Conservation (phyloP, 2,329 filamentous ascomycete genomes). For the Fusarium cicatricum region DNA sequence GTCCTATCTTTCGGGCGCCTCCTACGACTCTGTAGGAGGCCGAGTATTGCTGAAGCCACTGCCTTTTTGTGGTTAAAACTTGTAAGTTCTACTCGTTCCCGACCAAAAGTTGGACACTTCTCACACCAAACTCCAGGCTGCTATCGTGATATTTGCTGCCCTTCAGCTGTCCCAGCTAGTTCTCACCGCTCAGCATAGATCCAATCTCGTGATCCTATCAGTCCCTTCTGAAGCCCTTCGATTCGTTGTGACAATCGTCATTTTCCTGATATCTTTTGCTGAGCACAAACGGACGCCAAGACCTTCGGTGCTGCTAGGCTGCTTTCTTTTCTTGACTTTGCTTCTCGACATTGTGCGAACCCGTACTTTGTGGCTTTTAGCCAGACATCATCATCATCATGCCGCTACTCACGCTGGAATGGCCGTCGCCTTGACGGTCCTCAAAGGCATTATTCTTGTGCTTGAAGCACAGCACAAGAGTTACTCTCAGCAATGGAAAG, state of each 20-base stretch:
- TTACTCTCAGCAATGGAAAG: neutral
- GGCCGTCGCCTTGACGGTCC: neutral
- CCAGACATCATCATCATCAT: neutral
- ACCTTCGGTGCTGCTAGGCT: neutral
- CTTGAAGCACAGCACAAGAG: conserved; percentile 7
- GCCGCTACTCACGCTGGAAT: neutral
- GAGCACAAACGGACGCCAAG: conserved; percentile 1
- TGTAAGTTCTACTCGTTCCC: neutral
- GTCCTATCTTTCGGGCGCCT: conserved; percentile 1
- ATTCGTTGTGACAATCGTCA: neutral
- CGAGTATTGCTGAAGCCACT: neutral
- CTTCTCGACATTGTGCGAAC: conserved; percentile 2
- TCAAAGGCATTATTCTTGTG: neutral
- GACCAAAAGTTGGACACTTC: neutral
- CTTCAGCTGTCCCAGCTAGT: conserved; percentile 3
- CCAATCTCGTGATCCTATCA: neutral
- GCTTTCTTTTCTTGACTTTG: neutral
- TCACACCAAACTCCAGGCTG: neutral
- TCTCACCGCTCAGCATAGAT: neutral
- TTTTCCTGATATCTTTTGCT: neutral
- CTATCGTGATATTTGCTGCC: neutral
- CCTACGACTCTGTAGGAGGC: neutral
- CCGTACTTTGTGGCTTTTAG: conserved; percentile 1
- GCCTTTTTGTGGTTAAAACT: conserved; percentile 1
- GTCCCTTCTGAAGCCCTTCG: conserved; percentile 1